Conservation (phyloP, 768 basidiomycete species). For the Imleria badia region DNA sequence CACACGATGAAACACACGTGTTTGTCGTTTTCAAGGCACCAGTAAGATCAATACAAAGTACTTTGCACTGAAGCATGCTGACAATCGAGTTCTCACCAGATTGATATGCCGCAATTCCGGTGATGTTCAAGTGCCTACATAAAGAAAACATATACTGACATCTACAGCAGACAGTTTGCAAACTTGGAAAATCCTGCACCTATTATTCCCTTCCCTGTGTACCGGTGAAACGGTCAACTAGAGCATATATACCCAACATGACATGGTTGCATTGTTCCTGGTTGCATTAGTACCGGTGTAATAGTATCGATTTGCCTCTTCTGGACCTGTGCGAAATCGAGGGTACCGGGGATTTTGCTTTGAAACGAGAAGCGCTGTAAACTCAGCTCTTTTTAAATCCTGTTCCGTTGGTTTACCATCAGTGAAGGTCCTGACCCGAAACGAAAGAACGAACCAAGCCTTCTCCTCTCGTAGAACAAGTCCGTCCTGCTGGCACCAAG, state of each 20-base stretch:
- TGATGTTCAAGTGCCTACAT: conserved; percentile 32
- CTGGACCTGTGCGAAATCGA: background rate
- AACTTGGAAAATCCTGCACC: conserved; percentile 63
- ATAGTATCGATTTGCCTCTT: background rate
- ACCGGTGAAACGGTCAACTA: conserved; percentile 34
- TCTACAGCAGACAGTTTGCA: conserved; percentile 44
- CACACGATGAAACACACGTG: conserved; percentile 78
- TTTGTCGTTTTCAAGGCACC: conserved; percentile 88
- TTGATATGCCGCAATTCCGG: conserved; percentile 76
- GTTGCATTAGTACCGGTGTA: conserved; percentile 5
- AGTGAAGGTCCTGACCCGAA: background rate
- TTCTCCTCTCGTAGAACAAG: conserved; percentile 86
- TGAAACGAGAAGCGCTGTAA: background rate
- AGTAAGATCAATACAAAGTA: conserved; percentile 40
- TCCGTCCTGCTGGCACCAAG: conserved; percentile 93
- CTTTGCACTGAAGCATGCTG: background rate
- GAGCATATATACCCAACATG: background rate
- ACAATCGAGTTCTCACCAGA: conserved; percentile 36
- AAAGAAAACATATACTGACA: conserved; percentile 7
- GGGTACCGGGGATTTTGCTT: background rate
- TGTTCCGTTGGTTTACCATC: background rate
- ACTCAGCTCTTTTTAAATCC: conserved; percentile 36
- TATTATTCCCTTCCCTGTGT: conserved; percentile 63
- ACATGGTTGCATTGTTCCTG: background rate
- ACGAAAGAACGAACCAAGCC: conserved; percentile 56